phyloP scores from a whole-genome alignment of 257 asterid species.

The Forsythia viridissima region DNA sequence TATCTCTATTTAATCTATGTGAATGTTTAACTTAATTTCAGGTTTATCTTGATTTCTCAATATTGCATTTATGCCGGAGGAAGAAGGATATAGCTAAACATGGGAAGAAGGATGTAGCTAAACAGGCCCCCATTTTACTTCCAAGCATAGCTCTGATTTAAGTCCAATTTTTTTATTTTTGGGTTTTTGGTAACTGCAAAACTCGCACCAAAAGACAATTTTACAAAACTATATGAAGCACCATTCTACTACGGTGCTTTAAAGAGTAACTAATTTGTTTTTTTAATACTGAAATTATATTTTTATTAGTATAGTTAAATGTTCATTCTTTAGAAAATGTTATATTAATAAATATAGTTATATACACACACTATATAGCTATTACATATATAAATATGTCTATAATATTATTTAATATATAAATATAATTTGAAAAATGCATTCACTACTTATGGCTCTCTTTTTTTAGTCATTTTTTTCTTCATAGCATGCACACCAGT shows the following conservation, averaged over 20 bases:
- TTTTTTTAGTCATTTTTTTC: background rate
- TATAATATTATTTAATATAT: no score
- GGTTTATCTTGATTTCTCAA: conserved; percentile 16
- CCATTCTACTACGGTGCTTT: background rate
- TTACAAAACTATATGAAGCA: background rate
- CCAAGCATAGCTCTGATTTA: background rate
- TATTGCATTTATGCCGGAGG: conserved; percentile 6
- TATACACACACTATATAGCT: background rate
- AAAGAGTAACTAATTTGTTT: background rate
- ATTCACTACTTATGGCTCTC: background rate
- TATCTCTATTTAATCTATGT: conserved; percentile 25
- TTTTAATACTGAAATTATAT: background rate
- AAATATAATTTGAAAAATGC: background rate
- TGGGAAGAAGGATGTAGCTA: background rate
- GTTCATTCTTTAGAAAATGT: background rate
- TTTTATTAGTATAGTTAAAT: background rate
- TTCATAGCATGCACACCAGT: background rate
- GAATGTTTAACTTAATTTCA: background rate
- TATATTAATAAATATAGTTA: background rate
- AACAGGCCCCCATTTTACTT: background rate
- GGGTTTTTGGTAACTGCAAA: background rate
- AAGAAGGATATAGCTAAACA: background rate
- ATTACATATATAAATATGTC: background rate
- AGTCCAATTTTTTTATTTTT: background rate
- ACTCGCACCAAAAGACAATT: background rate